Conservation (phyloP, 805 yeast species). For the Zygotorulaspora danielsina region DNA sequence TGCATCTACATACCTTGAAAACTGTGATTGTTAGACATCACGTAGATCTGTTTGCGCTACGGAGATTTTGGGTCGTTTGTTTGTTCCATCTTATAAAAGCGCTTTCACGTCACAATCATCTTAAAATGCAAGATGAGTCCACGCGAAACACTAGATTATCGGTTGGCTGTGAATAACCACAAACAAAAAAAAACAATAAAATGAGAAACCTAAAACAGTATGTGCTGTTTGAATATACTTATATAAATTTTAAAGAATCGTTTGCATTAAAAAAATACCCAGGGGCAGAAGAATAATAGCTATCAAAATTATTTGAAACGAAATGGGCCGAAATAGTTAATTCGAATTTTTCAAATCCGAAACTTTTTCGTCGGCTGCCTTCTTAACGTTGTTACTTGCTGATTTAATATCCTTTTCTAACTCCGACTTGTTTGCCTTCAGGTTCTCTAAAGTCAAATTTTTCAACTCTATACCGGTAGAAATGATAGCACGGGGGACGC, state of each 20-base stretch:
- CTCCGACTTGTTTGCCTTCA: slow-evolving; percentile 19
- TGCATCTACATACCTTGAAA: slow-evolving; percentile 19
- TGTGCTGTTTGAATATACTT: no score
- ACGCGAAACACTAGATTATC: no score
- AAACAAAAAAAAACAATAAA: no score
- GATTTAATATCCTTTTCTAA: slow-evolving; percentile 11
- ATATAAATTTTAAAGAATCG: background rate
- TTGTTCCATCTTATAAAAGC: no score
- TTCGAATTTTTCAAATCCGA: slow-evolving; percentile 2
- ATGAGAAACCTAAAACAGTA: no score
- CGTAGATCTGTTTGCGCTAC: no score
- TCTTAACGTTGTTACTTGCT: slow-evolving; percentile 6
- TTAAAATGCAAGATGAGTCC: no score
- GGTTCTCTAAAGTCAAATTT: slow-evolving; percentile 27
- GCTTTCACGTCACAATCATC: no score
- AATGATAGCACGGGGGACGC: slow-evolving; percentile 33
- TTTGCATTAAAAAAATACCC: background rate
- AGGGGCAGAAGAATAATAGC: slow-evolving; percentile 7
- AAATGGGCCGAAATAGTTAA: no score
- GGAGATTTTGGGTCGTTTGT: no score
- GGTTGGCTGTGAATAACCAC: no score
- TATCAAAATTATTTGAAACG: no score
- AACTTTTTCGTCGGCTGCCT: slow-evolving; percentile 9
- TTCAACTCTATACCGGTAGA: slow-evolving; percentile 34
- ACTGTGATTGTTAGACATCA: slow-evolving; percentile 19